A percentile compares a stretch with the other conserved stretches of the same genome.
Conservation (phyloP, 2,329 filamentous ascomycete genomes). For the Hortaea sp. region DNA sequence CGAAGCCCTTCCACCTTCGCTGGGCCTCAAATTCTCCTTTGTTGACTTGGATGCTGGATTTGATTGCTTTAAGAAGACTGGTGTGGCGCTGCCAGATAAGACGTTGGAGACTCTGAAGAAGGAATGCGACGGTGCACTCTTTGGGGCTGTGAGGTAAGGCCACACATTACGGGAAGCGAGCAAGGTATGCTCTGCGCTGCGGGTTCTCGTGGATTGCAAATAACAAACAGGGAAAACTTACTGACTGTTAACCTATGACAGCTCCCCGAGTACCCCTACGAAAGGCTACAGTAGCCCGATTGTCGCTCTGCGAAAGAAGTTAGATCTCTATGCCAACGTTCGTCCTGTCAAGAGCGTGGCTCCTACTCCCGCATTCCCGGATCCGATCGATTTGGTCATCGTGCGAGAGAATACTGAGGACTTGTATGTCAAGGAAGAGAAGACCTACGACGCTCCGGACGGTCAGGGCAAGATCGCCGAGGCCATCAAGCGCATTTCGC, state of each 20-base stretch:
- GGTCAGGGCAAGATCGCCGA: conserved; percentile 68
- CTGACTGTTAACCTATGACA: conserved; percentile 16
- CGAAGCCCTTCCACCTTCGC: conserved; percentile 83
- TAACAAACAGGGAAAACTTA: background rate
- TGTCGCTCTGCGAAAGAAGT: conserved; percentile 87
- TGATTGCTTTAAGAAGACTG: conserved; percentile 84
- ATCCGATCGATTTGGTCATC: conserved; percentile 82
- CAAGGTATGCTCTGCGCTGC: background rate
- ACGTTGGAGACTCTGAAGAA: conserved; percentile 81
- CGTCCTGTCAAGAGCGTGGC: conserved; percentile 79
- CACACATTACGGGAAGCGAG: background rate
- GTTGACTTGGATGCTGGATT: conserved; percentile 87
- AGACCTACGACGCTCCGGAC: conserved; percentile 62
- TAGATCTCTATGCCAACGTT: conserved; percentile 95
- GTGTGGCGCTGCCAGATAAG: conserved; percentile 76
- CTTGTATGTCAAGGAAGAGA: conserved; percentile 95
- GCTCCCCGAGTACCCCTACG: conserved; percentile 78
- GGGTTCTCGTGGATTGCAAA: background rate
- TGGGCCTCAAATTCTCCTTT: conserved; percentile 89
- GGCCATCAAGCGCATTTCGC: conserved; percentile 93
- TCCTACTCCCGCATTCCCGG: conserved; percentile 48
- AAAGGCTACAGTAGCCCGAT: conserved; percentile 95
- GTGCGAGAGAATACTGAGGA: conserved; percentile 99
- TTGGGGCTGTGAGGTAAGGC: conserved; percentile 66
- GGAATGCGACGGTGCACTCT: conserved; percentile 92